phyloP scores from a whole-genome alignment of 2,329 filamentous ascomycete species.

The Pseudofabraea citricarpa region DNA sequence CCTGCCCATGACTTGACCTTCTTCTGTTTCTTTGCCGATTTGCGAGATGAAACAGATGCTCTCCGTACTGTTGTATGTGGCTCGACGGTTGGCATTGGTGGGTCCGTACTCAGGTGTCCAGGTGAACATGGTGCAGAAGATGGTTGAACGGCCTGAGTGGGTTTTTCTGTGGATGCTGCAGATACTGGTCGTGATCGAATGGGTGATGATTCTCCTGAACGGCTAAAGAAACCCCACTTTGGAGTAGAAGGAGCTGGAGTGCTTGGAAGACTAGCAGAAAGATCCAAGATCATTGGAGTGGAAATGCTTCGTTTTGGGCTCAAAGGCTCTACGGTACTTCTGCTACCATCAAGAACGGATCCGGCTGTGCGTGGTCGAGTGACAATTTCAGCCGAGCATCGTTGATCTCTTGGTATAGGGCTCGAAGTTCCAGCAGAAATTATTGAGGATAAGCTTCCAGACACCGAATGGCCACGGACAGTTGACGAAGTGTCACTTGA shows the following conservation, averaged over 20 bases:
- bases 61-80: constrained; percentile 16
- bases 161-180: constrained; percentile 33
- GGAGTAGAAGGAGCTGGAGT: constrained; percentile 27
- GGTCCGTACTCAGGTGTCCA: constrained; percentile 10
- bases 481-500: constrained; percentile 83
- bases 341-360: constrained; percentile 51
- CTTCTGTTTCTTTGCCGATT: constrained; percentile 53
- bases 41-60: constrained; percentile 22
- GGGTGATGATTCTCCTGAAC: constrained; percentile 37
- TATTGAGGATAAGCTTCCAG: constrained; percentile 76
- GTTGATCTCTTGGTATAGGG: constrained; percentile 34
- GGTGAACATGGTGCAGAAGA: constrained; percentile 8
- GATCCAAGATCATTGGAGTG: constrained; percentile 46
- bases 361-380: constrained; percentile 66
- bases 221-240: constrained; percentile 28
- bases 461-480: constrained; percentile 64
- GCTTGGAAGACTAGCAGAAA: constrained; percentile 3
- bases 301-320: constrained; percentile 48
- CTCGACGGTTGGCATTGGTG: constrained; percentile 19
- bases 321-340: constrained; percentile 30
- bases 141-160: constrained; percentile 24
- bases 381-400: constrained; percentile 35
- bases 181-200: constrained; percentile 41
- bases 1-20: constrained; percentile 65
- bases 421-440: constrained; percentile 54